Conservation (phyloP, 805 yeast genomes). For the Maudiozyma turicensis region DNA sequence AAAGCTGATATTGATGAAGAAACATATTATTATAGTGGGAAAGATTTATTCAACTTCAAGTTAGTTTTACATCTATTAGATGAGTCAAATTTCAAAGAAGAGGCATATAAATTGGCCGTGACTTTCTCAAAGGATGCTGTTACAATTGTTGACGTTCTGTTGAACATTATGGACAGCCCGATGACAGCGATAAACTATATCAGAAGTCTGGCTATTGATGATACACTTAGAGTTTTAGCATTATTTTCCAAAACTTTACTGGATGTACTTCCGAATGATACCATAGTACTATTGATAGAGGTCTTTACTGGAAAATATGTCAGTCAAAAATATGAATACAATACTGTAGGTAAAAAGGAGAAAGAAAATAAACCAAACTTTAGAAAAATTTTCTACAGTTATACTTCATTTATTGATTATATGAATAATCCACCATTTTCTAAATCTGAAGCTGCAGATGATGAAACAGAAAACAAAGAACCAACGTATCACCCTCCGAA, state of each 20-base stretch:
- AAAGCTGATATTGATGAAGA: conserved; percentile 31
- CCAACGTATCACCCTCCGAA: conserved; percentile 84
- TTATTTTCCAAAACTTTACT: conserved; percentile 57
- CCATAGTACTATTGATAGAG: conserved; percentile 72
- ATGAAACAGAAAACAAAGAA: conserved; percentile 21
- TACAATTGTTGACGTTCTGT: conserved; percentile 63
- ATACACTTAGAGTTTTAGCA: conserved; percentile 59
- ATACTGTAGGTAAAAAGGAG: neutral
- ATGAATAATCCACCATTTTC: conserved; percentile 30
- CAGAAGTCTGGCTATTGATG: conserved; percentile 62
- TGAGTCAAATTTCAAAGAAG: conserved; percentile 55
- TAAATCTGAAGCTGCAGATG: neutral
- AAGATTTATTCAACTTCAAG: conserved; percentile 48
- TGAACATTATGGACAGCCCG: conserved; percentile 55
- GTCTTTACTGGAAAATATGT: conserved; percentile 80
- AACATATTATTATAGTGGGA: conserved; percentile 24
- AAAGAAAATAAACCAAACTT: conserved; percentile 2
- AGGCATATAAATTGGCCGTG: conserved; percentile 63
- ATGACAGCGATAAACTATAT: conserved; percentile 54
- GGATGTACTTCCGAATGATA: conserved; percentile 62
- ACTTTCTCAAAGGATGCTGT: conserved; percentile 59
- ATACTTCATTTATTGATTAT: conserved; percentile 49
- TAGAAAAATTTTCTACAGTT: conserved; percentile 38
- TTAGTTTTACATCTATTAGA: conserved; percentile 59
- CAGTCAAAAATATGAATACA: conserved; percentile 30